Evolutionary conservation across 345 rosid genomes (phyloP).

Genomic region (Anastatica hierochuntica): DNA sequence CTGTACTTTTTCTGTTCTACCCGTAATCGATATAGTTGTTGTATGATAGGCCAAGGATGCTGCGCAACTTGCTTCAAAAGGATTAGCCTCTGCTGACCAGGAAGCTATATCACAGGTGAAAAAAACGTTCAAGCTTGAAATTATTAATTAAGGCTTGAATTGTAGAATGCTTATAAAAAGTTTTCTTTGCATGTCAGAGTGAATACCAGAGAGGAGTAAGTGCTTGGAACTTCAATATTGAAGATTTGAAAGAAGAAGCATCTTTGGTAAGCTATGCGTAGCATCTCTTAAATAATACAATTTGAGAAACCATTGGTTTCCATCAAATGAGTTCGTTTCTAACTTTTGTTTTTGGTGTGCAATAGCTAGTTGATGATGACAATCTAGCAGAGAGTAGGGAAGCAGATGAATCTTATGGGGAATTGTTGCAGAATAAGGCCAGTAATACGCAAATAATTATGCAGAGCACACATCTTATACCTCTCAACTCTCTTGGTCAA

Average conservation of each 20-base stretch:
- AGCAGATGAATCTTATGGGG: slow-evolving; percentile 45
- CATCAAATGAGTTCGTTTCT: background rate
- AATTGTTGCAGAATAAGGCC: slow-evolving; percentile 40
- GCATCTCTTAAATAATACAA: background rate
- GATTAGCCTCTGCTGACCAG: slow-evolving; percentile 90
- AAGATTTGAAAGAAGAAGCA: slow-evolving; percentile 91
- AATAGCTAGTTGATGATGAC: slow-evolving; percentile 73
- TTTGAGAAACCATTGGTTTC: slow-evolving; percentile 4
- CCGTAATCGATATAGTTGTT: slow-evolving; percentile 16
- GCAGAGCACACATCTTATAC: background rate
- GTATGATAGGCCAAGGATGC: slow-evolving; percentile 82
- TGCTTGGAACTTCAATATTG: slow-evolving; percentile 95
- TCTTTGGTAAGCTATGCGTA: slow-evolving; percentile 52
- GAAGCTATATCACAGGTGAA: slow-evolving; percentile 91
- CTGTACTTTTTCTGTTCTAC: background rate
- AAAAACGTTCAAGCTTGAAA: slow-evolving; percentile 4
- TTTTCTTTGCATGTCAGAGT: slow-evolving; percentile 40
- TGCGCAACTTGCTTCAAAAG: slow-evolving; percentile 85
- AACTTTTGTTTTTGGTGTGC: slow-evolving; percentile 1
- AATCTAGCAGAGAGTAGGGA: slow-evolving; percentile 34
- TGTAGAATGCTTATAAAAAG: slow-evolving; percentile 1
- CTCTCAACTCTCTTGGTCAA: background rate
- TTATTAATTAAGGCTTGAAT: background rate
- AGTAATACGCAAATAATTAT: background rate
- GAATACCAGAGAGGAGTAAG: slow-evolving; percentile 99